Conservation (phyloP, 2,329 filamentous ascomycete genomes). For the Coleophoma crateriformis region DNA sequence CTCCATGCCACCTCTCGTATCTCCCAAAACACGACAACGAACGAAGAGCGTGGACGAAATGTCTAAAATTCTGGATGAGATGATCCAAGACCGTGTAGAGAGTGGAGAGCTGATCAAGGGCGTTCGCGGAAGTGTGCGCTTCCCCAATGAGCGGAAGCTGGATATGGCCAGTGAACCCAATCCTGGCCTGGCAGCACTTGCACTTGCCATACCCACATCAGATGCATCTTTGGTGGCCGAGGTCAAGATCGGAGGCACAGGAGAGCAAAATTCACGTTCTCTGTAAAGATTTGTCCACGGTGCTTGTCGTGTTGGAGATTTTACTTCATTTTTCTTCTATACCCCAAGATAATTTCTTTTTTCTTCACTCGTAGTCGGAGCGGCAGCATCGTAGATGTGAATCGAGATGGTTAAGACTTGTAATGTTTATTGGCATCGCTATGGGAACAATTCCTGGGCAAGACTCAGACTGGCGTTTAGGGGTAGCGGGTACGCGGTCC, state of each 20-base stretch:
- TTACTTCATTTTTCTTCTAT: slow-evolving; percentile 15
- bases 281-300: no score
- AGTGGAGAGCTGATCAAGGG: slow-evolving; percentile 66
- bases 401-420: no score
- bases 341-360: no score
- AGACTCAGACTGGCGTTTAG: no score
- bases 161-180: slow-evolving; percentile 2
- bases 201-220: slow-evolving; percentile 6
- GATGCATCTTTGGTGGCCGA: slow-evolving; percentile 6
- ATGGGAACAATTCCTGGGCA: no score
- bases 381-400: no score
- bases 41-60: slow-evolving; percentile 80
- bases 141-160: slow-evolving; percentile 40
- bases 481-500: no score
- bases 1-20: slow-evolving; percentile 10
- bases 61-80: slow-evolving; percentile 89
- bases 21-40: slow-evolving; percentile 19
- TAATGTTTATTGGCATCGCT: no score
- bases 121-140: slow-evolving; percentile 59
- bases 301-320: background rate
- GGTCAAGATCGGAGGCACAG: slow-evolving; percentile 4
- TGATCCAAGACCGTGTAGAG: slow-evolving; percentile 87
- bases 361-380: no score
- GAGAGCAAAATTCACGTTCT: no score
- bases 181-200: slow-evolving; percentile 6